A percentile compares a stretch with the other conserved stretches of the same genome.
Evolutionary conservation across 352 stramenopile species (phyloP).

Genomic region (Phytopythium boreale): DNA sequence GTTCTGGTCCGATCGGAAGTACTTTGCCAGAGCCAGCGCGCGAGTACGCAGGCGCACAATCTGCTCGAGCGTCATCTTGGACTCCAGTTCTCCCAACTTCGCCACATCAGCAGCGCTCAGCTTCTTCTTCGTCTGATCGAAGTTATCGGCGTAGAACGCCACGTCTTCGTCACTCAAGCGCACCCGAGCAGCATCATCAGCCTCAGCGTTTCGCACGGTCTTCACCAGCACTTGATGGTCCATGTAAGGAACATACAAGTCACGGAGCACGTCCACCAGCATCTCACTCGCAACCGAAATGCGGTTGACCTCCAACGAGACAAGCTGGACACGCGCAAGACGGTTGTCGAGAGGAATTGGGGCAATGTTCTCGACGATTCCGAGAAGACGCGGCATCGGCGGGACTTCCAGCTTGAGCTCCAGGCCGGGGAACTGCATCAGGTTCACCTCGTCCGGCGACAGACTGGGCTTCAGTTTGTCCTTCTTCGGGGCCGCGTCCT

Average conservation of each 20-base stretch:
- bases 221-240: conserved; percentile 53
- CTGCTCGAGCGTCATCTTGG: conserved; percentile 38
- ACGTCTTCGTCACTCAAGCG: conserved; percentile 39
- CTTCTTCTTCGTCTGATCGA: conserved; percentile 40
- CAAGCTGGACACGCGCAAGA: conserved; percentile 35
- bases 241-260: conserved; percentile 55
- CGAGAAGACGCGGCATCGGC: conserved; percentile 49
- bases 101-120: conserved; percentile 13
- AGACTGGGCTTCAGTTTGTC: conserved; percentile 13
- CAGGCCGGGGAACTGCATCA: conserved; percentile 39
- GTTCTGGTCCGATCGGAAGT: conserved; percentile 35
- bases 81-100: conserved; percentile 39
- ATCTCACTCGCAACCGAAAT: conserved; percentile 43
- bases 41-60: conserved; percentile 46
- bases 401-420: conserved; percentile 49
- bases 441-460: conserved; percentile 21
- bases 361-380: conserved; percentile 52
- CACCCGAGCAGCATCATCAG: conserved; percentile 36
- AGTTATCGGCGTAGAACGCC: conserved; percentile 51
- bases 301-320: conserved; percentile 30
- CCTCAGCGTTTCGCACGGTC: conserved; percentile 40
- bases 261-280: conserved; percentile 41
- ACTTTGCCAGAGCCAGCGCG: conserved; percentile 32
- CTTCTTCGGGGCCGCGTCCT: conserved; percentile 20
- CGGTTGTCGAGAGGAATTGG: conserved; percentile 47